A percentile compares a stretch with the other conserved stretches of the same genome.
Evolutionary conservation across 2,329 filamentous ascomycete genomes (phyloP).

Genomic region (Rhinocladiella mackenziei): DNA sequence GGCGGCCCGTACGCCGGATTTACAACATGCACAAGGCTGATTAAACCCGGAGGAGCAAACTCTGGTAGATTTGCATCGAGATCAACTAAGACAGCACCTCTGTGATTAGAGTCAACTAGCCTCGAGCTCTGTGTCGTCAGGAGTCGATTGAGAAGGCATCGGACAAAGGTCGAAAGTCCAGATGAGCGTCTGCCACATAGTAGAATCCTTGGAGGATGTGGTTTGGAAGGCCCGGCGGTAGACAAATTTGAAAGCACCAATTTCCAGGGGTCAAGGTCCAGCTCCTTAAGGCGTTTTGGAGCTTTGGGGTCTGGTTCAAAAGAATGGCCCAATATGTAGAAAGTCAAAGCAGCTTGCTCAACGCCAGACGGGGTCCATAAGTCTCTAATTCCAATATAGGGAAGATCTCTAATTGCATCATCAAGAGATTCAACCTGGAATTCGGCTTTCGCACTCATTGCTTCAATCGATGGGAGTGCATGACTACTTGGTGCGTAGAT

Average conservation of each 20-base stretch:
- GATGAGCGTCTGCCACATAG: conserved; percentile 54
- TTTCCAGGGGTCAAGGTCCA: conserved; percentile 15
- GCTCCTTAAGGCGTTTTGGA: conserved; percentile 13
- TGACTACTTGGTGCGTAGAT: conserved; percentile 56
- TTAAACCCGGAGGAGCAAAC: conserved; percentile 55
- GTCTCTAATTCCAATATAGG: conserved; percentile 9
- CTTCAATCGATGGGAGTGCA: conserved; percentile 52
- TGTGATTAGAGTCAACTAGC: conserved; percentile 11
- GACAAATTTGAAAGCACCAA: conserved; percentile 2
- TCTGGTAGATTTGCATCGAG: conserved; percentile 58
- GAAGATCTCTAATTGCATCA: conserved; percentile 15
- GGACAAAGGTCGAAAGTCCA: conserved; percentile 59
- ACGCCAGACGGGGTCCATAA: conserved; percentile 13
- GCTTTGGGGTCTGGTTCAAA: conserved; percentile 18
- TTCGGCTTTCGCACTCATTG: conserved; percentile 18
- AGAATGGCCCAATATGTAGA: conserved; percentile 22
- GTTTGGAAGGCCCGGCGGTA: neutral
- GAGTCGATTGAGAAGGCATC: conserved; percentile 53
- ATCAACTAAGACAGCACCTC: conserved; percentile 53
- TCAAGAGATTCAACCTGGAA: conserved; percentile 19
- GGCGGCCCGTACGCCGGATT: conserved; percentile 53
- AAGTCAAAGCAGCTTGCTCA: conserved; percentile 7
- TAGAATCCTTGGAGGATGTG: conserved; percentile 36
- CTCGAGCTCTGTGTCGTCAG: conserved; percentile 35
- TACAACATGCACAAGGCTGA: conserved; percentile 53